Evolutionary conservation across 2,329 filamentous ascomycete genomes (phyloP).

Genomic region (Pseudophaeomoniella oleicola): DNA sequence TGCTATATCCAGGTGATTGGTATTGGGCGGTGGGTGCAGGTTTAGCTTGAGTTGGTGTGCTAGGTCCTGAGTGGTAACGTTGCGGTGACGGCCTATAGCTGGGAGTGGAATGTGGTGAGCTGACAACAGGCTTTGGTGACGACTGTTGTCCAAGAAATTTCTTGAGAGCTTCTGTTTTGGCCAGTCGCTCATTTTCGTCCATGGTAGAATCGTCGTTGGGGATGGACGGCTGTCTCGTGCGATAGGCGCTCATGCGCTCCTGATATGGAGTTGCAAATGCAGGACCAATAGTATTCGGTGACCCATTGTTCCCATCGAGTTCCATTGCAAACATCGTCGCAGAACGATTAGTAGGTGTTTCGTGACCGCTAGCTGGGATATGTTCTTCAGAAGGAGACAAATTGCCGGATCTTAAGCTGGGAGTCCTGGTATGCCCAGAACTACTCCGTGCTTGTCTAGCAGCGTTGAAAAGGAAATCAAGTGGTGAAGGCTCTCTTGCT

Average conservation of each 20-base stretch:
- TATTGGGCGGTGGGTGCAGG: conserved; percentile 11
- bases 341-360: conserved; percentile 30
- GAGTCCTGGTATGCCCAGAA: conserved; percentile 32
- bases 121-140: conserved; percentile 1
- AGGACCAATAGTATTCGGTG: conserved; percentile 36
- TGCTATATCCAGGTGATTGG: conserved; percentile 10
- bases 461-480: conserved; percentile 83
- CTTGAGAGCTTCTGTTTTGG: conserved; percentile 30
- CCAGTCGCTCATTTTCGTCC: conserved; percentile 24
- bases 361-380: conserved; percentile 22
- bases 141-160: conserved; percentile 20
- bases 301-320: conserved; percentile 41
- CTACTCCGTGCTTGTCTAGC: conserved; percentile 52
- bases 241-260: conserved; percentile 29
- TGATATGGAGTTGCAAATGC: conserved; percentile 49
- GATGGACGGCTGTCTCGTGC: conserved; percentile 20
- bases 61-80: conserved; percentile 5
- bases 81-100: not conserved
- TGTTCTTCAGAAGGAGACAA: conserved; percentile 38
- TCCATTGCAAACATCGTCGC: conserved; percentile 54
- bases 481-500: conserved; percentile 52
- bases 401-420: conserved; percentile 23
- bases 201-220: conserved; percentile 11
- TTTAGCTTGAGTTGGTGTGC: conserved; percentile 8
- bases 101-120: conserved; percentile 8